Evolutionary conservation across 495 filamentous ascomycete species (phyloP), one percentile per base, ranked within the genome.

Genomic region (Trichoderma asperelloides): DNA sequence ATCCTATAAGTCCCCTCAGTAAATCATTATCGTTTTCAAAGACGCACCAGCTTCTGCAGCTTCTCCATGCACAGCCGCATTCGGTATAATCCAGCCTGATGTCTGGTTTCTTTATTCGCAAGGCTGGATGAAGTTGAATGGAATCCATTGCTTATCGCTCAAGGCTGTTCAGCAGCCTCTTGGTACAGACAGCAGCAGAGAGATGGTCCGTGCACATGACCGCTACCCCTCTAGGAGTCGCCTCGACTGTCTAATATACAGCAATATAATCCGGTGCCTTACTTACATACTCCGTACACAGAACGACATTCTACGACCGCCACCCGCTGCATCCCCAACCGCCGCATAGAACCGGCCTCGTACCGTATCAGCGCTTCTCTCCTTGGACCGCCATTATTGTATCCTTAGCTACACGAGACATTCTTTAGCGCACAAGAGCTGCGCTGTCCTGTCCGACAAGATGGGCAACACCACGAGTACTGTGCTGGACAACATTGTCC

Each of bases 401-500:
- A 37, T 37, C 33, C 4, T n/a, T 47, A 47, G 43, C 43, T 12
- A n/a, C 3, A 47, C 55, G 55, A 60, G 25, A 30, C 23, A 0
- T 16, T 9, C 16, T 51, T n/a, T 23, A 51, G 47, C 47, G 47
- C 47, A 51, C 18, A n/a, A 51, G 47, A 3, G 47, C 47, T 25
- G 47, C 47, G 47, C 47, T 1, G 43, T n/a, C 15, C 43, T 47
- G n/a, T 47, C 43, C 16, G 0, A 7, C 55, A 88, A 77, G 72
- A 94, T 96, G 83, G 93, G 91, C 65, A 94, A 95, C 73, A 87
- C 89, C 68, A 86, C 85, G 75, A 92, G 88, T 68, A 85, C 89
- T 72, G 86, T 98, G 72, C 86, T 98, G 76, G 96, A 98, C 72
- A 92, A 88, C 78, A 98, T 98, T 73, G 92, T 97, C 70, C 90